Evolutionary conservation across 345 rosid species (phyloP).

Genomic region (Boechera divaricarpa): DNA sequence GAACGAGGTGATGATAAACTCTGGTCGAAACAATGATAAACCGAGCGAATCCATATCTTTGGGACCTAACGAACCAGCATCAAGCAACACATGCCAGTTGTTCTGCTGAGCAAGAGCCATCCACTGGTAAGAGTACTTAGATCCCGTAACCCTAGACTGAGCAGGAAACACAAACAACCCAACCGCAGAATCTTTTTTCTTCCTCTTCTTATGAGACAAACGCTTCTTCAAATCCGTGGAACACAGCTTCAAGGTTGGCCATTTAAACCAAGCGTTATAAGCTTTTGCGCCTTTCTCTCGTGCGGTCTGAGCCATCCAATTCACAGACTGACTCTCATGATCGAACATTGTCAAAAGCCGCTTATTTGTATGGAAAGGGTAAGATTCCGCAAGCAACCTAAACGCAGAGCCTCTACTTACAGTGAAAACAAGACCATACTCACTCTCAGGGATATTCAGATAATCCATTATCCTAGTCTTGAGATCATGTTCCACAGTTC

Average conservation of each 20-base stretch:
- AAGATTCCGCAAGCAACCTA: slow-evolving; percentile 76
- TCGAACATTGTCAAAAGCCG: slow-evolving; percentile 81
- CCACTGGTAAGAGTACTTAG: slow-evolving; percentile 92
- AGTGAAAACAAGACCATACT: slow-evolving; percentile 83
- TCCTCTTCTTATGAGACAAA: slow-evolving; percentile 66
- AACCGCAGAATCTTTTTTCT: slow-evolving; percentile 69
- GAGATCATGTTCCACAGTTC: slow-evolving; percentile 75
- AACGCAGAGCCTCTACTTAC: slow-evolving; percentile 86
- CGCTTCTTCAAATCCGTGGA: slow-evolving; percentile 76
- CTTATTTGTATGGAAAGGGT: slow-evolving; percentile 75
- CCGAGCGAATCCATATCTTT: slow-evolving; percentile 94
- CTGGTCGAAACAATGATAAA: slow-evolving; percentile 82
- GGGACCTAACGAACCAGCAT: slow-evolving; percentile 85
- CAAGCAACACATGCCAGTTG: slow-evolving; percentile 83
- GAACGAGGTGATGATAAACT: slow-evolving; percentile 82
- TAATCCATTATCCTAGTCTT: slow-evolving; percentile 80
- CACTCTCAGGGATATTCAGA: slow-evolving; percentile 76
- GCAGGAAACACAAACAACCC: slow-evolving; percentile 88
- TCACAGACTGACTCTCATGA: slow-evolving; percentile 90
- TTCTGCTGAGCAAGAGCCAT: slow-evolving; percentile 88
- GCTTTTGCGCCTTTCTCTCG: slow-evolving; percentile 80
- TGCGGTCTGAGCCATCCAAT: slow-evolving; percentile 85
- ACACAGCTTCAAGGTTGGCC: slow-evolving; percentile 82
- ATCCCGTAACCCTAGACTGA: slow-evolving; percentile 83
- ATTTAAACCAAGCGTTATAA: slow-evolving; percentile 81